These are phyloP conservation scores for Mediolabrus comicus DNA, from an alignment of 108 stramenopile species.

Conservation along the genomic window DNA sequence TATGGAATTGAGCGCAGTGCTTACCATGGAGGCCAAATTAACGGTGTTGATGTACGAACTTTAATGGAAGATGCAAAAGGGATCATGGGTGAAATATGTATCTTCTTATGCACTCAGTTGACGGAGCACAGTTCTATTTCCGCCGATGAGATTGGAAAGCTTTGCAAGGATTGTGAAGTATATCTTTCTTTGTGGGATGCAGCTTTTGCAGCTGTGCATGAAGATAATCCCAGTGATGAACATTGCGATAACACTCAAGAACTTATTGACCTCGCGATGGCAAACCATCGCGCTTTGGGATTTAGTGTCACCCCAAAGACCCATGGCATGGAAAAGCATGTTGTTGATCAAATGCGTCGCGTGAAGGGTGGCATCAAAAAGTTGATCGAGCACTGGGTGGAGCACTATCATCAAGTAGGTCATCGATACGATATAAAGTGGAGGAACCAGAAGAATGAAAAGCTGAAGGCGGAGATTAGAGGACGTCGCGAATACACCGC, in stretches of 20 bases:
- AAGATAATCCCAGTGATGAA: not conserved
- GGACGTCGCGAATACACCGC: not conserved
- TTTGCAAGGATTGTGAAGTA: not conserved
- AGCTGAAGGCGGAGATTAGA: not conserved
- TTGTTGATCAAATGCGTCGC: conserved; percentile 11
- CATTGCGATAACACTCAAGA: not conserved
- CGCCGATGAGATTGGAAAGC: not conserved
- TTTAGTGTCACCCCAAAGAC: conserved; percentile 18
- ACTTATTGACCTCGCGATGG: not conserved
- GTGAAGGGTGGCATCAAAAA: conserved; percentile 6
- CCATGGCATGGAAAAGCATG: conserved; percentile 26
- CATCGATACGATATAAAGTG: conserved; percentile 4
- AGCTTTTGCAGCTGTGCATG: not conserved
- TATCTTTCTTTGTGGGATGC: not conserved
- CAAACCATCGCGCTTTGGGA: not conserved
- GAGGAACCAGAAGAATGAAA: not conserved
- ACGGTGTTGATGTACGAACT: conserved; percentile 2
- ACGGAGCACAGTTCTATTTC: not conserved
- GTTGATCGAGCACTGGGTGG: conserved; percentile 26
- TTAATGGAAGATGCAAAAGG: not conserved
- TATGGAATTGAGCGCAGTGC: conserved; percentile 4
- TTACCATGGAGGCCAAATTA: conserved; percentile 11
- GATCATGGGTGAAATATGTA: not conserved
- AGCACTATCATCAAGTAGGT: conserved; percentile 19
- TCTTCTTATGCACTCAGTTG: not conserved